Conservation (phyloP, 495 filamentous ascomycete genomes). For the Aspergillus saccharolyticus region DNA sequence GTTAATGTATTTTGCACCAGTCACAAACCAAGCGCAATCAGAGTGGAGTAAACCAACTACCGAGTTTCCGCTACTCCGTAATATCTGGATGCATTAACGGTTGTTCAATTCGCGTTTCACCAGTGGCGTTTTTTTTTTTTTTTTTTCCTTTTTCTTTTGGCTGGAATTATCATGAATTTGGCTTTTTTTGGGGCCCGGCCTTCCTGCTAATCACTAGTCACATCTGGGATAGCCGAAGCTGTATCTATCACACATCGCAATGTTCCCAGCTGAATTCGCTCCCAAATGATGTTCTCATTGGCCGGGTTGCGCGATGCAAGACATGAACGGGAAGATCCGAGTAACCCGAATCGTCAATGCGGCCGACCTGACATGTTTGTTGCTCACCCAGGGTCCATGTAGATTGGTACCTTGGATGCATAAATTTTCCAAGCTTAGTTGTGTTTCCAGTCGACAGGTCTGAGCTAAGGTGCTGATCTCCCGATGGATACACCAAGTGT, state of each 20-base stretch:
- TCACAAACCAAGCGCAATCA: constrained; percentile 4
- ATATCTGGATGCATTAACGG: constrained; percentile 18
- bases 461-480: constrained; percentile 24
- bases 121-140: not conserved
- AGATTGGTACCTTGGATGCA: constrained; percentile 17
- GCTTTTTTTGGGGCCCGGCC: constrained; percentile 3
- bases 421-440: constrained; percentile 12
- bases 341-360: constrained; percentile 11
- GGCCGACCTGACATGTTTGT: constrained; percentile 21
- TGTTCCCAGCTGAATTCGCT: constrained; percentile 4
- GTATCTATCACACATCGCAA: constrained; percentile 13
- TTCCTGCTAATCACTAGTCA: constrained; percentile 6
- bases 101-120: constrained; percentile 9
- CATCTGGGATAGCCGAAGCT: constrained; percentile 10
- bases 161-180: too few relatives aligned
- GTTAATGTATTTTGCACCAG: constrained; percentile 11
- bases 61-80: constrained; percentile 8
- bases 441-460: constrained; percentile 21
- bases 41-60: constrained; percentile 5
- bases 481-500: constrained; percentile 10
- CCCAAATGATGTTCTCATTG: constrained; percentile 4
- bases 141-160: constrained; percentile 7
- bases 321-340: constrained; percentile 26
- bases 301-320: constrained; percentile 16
- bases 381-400: constrained; percentile 14